Base-by-base conservation (phyloP, 805 yeast species). In the Starmerella gropengiesseri region DNA sequence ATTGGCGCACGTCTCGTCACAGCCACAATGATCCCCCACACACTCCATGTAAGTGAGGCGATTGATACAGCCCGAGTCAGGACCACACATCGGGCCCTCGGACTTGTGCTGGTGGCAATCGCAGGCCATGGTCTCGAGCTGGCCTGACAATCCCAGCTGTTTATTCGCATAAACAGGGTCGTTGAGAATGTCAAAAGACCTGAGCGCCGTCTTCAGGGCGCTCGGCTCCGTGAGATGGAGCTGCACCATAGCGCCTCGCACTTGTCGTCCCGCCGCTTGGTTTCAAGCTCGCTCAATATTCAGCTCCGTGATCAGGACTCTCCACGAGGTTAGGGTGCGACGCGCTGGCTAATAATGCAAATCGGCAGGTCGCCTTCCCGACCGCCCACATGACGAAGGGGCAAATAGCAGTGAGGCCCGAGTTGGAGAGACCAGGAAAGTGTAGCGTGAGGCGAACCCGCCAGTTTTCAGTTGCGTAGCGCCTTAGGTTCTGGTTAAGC, bases 11-110 rank as follows among this genome's bases (percentile, higher is more conserved):
- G 14, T 18, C 32, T 8, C 27, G 23, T 39, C 41, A 61, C 97
- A 89, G 13, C 69, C 63, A 55, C 83, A 74, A 37, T 70, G 67
- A 16, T 69, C 81, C 56, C 79, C 74, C 2, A 77, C 72, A 71
- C 98, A 89, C 62, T 89, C 98, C 37, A 89, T 86, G 30, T 86
- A 81, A 0, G 97, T 91, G 40, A 86, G 72, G 40, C 97, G 66
- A 62, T 89, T 89, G 55, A 91, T 86, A 71, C 98, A 89, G 59
- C 81, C 86, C 13, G 91, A 79, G 49, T 78, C 77, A 23, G 80
- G 83, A 26, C 77, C 83, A 69, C 98, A 89, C 1, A 96, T 94
- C 51, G 75, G 30, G 21, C 28, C 28, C 18, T 16, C 28, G 14
- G 31, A 25, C 29, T 29, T 35, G 61, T 68, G 16, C 67, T 69